Base-by-base conservation (phyloP, 768 basidiomycete genomes). In the Pleurotus cornucopiae region DNA sequence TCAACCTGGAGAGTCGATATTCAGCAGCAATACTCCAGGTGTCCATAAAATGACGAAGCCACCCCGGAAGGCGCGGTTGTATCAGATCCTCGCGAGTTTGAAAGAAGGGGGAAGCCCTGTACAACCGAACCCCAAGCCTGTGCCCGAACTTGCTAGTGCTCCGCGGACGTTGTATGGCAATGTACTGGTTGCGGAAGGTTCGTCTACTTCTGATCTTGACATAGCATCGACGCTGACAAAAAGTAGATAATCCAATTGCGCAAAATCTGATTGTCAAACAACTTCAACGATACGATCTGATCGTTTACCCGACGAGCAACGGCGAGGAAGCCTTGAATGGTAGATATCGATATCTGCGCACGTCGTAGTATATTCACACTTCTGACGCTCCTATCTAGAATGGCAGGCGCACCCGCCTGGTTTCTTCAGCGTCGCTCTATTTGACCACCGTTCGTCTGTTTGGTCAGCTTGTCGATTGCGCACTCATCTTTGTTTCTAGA, bases 41-140 rank as follows among this genome's bases (percentile, higher is more conserved):
- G 78, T 88, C 5, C 73, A 83, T 21, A 82, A 84, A 59, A 83
- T 88, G 76, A 87, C 85, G 6, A 89, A 88, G 66, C 87, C 86
- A 0, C 85, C 87, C 9, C 74, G 87, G 58, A 80, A 76, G 63
- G 73, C 76, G 6, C 76, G 84, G 21, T 66, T 87, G 30, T 71
- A 88, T 39, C 85, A 85, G 62, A 78, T 77, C 13, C 73, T 88
- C n/a, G 85, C 83, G 5, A 74, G 71, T 25, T 59, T 84, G 57
- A 87, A 83, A 65, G 69, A 77, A 53, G 67, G 76, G 41, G 54
- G 73, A 20, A 66, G 64, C 55, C 66, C 72, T 37, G 61, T 69
- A 46, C 65, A 72, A n/a, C 74, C 72, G 38, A 67, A 75, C 2
- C 59, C 72, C 1, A 73, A 73, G 59, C 70, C 78, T 1, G 69